A percentile compares a stretch with the other conserved stretches of the same genome.
Evolutionary conservation across 257 asterid species (phyloP).

Genomic region (Pogostemon cablin): DNA sequence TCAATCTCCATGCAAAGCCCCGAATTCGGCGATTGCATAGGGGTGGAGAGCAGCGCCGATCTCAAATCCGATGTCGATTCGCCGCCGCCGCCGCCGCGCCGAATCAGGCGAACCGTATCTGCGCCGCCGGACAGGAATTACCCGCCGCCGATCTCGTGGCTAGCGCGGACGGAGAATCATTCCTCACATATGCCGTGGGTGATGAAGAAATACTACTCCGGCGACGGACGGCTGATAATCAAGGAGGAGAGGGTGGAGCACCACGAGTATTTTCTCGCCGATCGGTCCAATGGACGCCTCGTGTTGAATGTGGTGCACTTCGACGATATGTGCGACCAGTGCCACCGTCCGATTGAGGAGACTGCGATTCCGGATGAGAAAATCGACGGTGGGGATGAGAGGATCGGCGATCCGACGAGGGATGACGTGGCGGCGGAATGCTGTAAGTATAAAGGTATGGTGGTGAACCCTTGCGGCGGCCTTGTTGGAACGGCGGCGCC

Average conservation of each 20-base stretch:
- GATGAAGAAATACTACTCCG: slow-evolving; percentile 48
- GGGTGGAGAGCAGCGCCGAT: slow-evolving; percentile 56
- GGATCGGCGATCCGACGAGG: slow-evolving; percentile 26
- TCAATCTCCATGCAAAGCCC: slow-evolving; percentile 41
- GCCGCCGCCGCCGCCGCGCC: slow-evolving; percentile 16
- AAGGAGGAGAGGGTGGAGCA: slow-evolving; percentile 56
- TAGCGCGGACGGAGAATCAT: slow-evolving; percentile 41
- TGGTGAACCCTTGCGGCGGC: slow-evolving; percentile 43
- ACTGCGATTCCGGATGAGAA: neutral
- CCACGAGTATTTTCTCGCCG: slow-evolving; percentile 63
- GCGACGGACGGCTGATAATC: slow-evolving; percentile 69
- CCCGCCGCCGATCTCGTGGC: slow-evolving; percentile 72
- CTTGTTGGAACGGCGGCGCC: slow-evolving; percentile 35
- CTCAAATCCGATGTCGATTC: slow-evolving; percentile 31
- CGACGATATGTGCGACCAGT: slow-evolving; percentile 24
- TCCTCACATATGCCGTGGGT: slow-evolving; percentile 65
- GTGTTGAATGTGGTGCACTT: slow-evolving; percentile 55
- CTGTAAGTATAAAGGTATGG: slow-evolving; percentile 32
- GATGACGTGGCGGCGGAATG: slow-evolving; percentile 36
- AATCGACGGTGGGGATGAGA: slow-evolving; percentile 33
- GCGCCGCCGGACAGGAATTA: slow-evolving; percentile 27
- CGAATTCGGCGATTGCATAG: slow-evolving; percentile 54
- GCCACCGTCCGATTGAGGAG: neutral
- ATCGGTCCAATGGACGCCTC: slow-evolving; percentile 63
- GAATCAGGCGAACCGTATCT: neutral